These are phyloP conservation scores for Backusella australiensis DNA, from an alignment of 192 early-diverging fungal species.

Conservation along the genomic window DNA sequence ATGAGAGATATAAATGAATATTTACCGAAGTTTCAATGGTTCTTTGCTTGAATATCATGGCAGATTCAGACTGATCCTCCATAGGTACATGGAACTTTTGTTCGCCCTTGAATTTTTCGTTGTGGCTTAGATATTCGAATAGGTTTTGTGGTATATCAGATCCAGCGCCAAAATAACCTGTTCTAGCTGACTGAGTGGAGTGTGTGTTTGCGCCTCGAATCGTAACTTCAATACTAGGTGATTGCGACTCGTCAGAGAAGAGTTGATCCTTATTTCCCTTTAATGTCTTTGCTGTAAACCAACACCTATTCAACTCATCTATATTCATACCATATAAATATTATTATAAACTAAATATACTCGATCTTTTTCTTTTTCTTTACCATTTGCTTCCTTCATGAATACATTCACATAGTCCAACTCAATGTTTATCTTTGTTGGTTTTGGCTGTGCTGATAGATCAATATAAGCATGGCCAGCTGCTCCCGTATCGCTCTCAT, in stretches of 20 bases:
- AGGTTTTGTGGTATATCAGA: slow-evolving; percentile 37
- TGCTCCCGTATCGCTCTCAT: background rate
- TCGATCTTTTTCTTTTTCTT: background rate
- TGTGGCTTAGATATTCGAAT: slow-evolving; percentile 39
- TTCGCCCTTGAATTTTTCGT: slow-evolving; percentile 40
- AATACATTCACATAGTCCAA: slow-evolving; percentile 25
- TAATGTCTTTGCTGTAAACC: slow-evolving; percentile 34
- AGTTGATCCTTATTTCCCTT: background rate
- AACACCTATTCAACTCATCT: slow-evolving; percentile 25
- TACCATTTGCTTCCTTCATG: slow-evolving; percentile 27
- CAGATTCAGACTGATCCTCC: slow-evolving; percentile 56
- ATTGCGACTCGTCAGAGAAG: slow-evolving; percentile 13
- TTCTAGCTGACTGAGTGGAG: slow-evolving; percentile 9
- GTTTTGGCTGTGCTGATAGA: background rate
- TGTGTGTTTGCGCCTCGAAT: slow-evolving; percentile 19
- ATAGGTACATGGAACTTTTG: slow-evolving; percentile 46
- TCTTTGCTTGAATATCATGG: slow-evolving; percentile 52
- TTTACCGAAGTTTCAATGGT: slow-evolving; percentile 60
- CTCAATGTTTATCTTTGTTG: slow-evolving; percentile 32
- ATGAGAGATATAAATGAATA: background rate
- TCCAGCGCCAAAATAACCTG: slow-evolving; percentile 27
- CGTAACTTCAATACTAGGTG: slow-evolving; percentile 46
- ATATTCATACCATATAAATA: background rate
- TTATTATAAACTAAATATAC: background rate
- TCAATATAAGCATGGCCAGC: background rate